Base-by-base conservation (phyloP, 805 yeast species). In the Cyberlindnera galapagoensis region DNA sequence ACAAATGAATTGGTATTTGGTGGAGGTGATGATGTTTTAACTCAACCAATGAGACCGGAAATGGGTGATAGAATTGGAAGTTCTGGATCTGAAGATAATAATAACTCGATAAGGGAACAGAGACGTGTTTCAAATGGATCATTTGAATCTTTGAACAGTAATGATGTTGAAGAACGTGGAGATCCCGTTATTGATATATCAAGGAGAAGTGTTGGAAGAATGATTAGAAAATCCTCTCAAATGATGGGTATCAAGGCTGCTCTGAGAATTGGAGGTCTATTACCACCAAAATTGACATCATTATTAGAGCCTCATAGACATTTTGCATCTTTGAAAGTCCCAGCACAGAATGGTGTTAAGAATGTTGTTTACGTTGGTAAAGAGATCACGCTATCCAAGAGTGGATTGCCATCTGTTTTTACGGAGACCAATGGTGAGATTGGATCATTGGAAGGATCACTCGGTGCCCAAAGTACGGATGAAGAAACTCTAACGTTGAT, bases 241-340 rank as follows among this genome's bases (percentile, higher is more conserved):
- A 74, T 72, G 4, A 61, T 82, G 35, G 88, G 90, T 1, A 62
- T 88, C 30, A 75, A 74, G 41, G 92, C 92, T 1, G 95, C 95
- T 0, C 94, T 80, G 47, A 80, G 77, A 32, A 78, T 87, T 71
- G 95, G 94, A 0, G 84, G 84, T n/a, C 80, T 80, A 40, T 65
- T 88, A 15, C 96, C 96, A 2, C 66, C 77, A 9, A 75, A 82
- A 33, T 76, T 88, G 24, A 74, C 85, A 9, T 83, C 94, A 3
- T 78, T 88, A 36, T 62, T 88, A 46, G 96, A 88, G 50, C 94
- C 96, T 10, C 74, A 83, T 15, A 69, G 98, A 41, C 95, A 88
- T 51, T 92, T 85, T 66, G 97, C 97, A 0, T 83, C 77, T 32
- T 66, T 90, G 43, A 87, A 84, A 53, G 68, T 90, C 14, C 84